Evolutionary conservation across 2,329 filamentous ascomycete species (phyloP), one percentile per base, ranked within the genome.

Genomic region (Bretziella fagacearum): DNA sequence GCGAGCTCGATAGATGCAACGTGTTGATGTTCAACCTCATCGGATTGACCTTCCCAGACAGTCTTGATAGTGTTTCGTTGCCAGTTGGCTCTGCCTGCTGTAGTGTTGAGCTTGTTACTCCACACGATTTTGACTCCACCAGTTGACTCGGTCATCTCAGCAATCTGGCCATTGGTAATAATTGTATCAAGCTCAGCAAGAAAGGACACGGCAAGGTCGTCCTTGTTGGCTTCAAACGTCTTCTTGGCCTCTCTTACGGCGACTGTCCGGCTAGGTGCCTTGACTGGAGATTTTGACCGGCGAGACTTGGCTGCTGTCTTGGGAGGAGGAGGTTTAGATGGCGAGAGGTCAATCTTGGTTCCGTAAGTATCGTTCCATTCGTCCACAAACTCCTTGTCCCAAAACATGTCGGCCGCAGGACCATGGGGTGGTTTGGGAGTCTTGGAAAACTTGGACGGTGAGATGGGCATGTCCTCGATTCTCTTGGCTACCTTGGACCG

Each of bases 1-100:
- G 87, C 84, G 2, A 96, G 74, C 59, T 96, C 87, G 56, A 96
- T 94, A 13, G 70, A 76, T 7, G 84, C 85, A 59, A 89, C 77
- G 54, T 73, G 70, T 15, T 64, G 63, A 54, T 69, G 58, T 17
- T 49, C 39, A 4, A 51, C 45, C 13, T 32, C n/a, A 20, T 48
- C 32, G 10, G 17, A 13, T 15, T 47, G 10, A 3, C 44, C 32
- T 4, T 51, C 26, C 15, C 23, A 8, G 18, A 39, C 40, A 44
- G 58, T 58, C 53, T 62, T 63, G 11, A 69, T 59, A 10, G 68
- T 71, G 56, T 79, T 77, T 18, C 74, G 69, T 53, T 71, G 76
- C 80, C 81, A 85, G 55, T 74, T 79, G 23, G 82, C 82, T 33
- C 81, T 70, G 0, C 84, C 84, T 11, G 84, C 84, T 0, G 84